A percentile compares a stretch with the other conserved stretches of the same genome.
Conservation (phyloP, 2,329 filamentous ascomycete genomes). For the Cylindrodendrum hubeiense region DNA sequence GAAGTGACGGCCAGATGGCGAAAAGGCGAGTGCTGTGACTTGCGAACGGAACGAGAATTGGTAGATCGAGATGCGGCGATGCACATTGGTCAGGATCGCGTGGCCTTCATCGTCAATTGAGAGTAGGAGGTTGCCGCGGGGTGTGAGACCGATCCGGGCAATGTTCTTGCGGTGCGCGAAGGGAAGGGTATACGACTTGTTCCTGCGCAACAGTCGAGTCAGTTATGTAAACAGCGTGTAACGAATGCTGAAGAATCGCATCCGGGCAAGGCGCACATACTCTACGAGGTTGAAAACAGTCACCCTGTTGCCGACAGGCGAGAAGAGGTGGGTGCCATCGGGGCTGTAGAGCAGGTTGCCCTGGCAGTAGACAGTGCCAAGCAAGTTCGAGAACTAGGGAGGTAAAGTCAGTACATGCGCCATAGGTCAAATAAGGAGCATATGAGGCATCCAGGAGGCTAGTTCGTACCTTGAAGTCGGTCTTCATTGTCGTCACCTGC, state of each 20-base stretch:
- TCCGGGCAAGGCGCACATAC: constrained; percentile 61
- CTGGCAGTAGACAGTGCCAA: constrained; percentile 98
- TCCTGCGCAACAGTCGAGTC: constrained; percentile 64
- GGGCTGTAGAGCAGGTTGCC: constrained; percentile 97
- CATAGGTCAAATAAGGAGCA: too few species aligned
- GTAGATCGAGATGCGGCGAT: constrained; percentile 87
- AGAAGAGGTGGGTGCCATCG: constrained; percentile 95
- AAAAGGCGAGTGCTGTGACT: constrained; percentile 88
- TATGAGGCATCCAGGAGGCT: background rate
- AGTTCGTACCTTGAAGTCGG: constrained; percentile 87
- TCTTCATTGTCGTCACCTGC: constrained; percentile 85
- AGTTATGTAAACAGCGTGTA: constrained; percentile 34
- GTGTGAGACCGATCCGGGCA: constrained; percentile 86
- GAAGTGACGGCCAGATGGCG: constrained; percentile 91
- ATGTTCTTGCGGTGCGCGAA: constrained; percentile 98
- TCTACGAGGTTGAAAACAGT: constrained; percentile 97
- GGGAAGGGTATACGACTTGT: constrained; percentile 87
- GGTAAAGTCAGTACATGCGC: constrained; percentile 1
- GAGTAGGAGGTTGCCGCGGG: constrained; percentile 90
- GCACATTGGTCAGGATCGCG: constrained; percentile 92
- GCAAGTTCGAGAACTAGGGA: constrained; percentile 93
- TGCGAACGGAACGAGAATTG: constrained; percentile 94
- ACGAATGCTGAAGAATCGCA: background rate
- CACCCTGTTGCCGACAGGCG: constrained; percentile 95
- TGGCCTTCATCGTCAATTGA: constrained; percentile 95